A percentile compares a stretch with the other conserved stretches of the same genome.
These are phyloP conservation scores for Tricholoma hemisulphureum DNA, from an alignment of 768 basidiomycete genomes.

Conservation along the genomic window DNA sequence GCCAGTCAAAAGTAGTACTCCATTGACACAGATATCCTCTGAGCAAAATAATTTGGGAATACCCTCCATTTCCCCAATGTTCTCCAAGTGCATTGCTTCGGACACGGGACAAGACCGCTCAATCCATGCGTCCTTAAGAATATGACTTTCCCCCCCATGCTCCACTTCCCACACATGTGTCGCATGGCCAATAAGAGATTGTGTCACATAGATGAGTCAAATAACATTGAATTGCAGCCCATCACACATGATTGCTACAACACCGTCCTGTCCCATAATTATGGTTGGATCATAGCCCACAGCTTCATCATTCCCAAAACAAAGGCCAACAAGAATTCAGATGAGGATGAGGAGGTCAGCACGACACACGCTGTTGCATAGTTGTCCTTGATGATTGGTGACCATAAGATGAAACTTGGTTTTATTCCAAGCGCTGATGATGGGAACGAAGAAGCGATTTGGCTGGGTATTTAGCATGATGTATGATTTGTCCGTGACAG, in stretches of 20 bases:
- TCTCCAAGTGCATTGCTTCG: background rate
- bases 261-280: background rate
- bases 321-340: background rate
- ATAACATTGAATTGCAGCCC: background rate
- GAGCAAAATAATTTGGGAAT: background rate
- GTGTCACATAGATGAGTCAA: background rate
- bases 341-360: background rate
- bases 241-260: background rate
- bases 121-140: conserved; percentile 1
- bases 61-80: background rate
- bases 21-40: background rate
- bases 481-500: background rate
- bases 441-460: background rate
- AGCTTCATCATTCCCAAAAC: background rate
- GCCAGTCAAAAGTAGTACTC: background rate
- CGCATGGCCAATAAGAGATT: background rate
- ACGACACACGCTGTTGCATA: background rate
- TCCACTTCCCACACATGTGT: background rate
- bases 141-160: background rate
- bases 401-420: background rate
- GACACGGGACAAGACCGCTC: background rate
- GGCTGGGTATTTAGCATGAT: background rate
- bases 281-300: background rate
- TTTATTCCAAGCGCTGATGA: background rate
- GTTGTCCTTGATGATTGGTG: background rate